These are phyloP conservation scores for Ehretia macrophylla DNA, from an alignment of 257 asterid genomes.

Conservation along the genomic window DNA sequence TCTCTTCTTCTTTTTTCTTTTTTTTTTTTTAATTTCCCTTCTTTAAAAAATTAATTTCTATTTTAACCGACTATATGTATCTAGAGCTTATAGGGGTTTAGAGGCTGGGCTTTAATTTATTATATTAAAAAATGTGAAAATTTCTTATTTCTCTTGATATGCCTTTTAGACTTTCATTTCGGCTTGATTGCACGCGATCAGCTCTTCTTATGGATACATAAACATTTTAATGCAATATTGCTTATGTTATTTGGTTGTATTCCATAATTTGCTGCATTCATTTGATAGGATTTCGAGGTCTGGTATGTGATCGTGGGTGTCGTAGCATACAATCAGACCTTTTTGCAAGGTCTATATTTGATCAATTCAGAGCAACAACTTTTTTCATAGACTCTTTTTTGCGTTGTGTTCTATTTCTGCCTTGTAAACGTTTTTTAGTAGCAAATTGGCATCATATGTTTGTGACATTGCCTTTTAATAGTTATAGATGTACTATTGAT, in stretches of 20 bases:
- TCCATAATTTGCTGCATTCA: neutral
- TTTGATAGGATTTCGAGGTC: neutral
- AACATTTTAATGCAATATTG: neutral
- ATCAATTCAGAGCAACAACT: neutral
- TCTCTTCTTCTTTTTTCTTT: no score
- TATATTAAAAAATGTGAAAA: no score
- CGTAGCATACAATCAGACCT: neutral
- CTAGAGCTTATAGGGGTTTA: no score
- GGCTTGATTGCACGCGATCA: neutral
- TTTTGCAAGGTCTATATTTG: neutral
- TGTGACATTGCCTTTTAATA: neutral
- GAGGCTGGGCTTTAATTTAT: no score
- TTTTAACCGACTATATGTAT: no score
- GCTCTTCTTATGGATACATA: neutral
- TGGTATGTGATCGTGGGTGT: neutral
- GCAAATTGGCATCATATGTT: neutral
- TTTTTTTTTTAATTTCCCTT: no score
- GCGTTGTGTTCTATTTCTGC: no score
- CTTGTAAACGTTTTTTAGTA: neutral
- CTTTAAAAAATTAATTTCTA: no score
- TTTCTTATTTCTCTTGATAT: no score
- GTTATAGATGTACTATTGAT: neutral
- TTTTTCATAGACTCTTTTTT: no score
- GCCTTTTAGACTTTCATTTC: no score
- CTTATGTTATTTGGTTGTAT: neutral